Base-by-base conservation (phyloP, 257 asterid species). In the Jacaranda mimosifolia region DNA sequence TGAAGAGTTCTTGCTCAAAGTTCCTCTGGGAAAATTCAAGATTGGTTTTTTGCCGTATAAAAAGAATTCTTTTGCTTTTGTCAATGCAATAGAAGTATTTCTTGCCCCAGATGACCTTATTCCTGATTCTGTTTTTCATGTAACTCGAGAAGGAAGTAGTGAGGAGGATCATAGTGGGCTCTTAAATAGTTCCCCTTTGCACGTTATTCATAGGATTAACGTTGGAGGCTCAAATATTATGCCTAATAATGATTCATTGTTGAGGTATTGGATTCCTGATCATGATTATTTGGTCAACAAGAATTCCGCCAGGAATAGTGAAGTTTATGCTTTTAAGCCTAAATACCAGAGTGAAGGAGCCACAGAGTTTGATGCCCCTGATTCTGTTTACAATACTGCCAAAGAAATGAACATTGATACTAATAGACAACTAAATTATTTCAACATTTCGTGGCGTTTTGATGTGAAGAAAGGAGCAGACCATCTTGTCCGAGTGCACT, bases 211-310 rank as follows among this genome's bases (percentile, higher is more conserved):
- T 73, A 80, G 92, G 82, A 75, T 88, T 8, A 88, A 88, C 49
- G 85, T 88, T 17, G 92, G 88, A 42, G 92, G 92, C 14, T 1
- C 2, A 1, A 14, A 15, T 10, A 46, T 85, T 11, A 78, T 70
- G 7, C 60, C 80, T 0, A 40, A 48, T 0, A 43, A 3, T 56
- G 92, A 88, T 72, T 42, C 77, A 13, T 62, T 82, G 77, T 11
- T 68, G 73, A 85, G 87, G 68, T 72, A 51, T 32, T 88, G 92
- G 92, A 64, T 74, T 4, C 79, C 87, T 18, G 92, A 85, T 70
- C 85, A 83, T 71, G 75, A 2, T 10, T 84, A 56, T 38, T 48
- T 85, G 55, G 0, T 59, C 59, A 18, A 11, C n/a, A n/a, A n/a
- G n/a, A n/a, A n/a, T 42, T 19, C 79, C 0, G 73, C 83, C 2